Conservation (phyloP, 176 grass and related monocot genomes). For the Olyra latifolia region DNA sequence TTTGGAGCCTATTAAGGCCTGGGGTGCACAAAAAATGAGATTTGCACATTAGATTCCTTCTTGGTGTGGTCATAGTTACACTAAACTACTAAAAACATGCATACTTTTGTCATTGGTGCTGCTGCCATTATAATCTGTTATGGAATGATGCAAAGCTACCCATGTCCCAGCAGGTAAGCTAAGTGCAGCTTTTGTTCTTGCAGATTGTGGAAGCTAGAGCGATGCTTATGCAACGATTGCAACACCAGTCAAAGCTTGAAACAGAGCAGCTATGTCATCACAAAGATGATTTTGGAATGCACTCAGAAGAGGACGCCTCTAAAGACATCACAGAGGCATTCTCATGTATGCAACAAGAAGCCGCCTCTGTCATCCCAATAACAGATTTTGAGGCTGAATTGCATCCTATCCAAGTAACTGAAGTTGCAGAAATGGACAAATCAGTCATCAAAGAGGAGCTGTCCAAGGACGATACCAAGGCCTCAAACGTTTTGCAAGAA, state of each 20-base stretch:
- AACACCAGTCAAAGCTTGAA: slow-evolving; percentile 64
- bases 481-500: slow-evolving; percentile 39
- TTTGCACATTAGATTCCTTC: not conserved
- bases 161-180: not conserved
- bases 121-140: slow-evolving; percentile 2
- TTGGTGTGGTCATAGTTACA: not conserved
- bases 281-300: slow-evolving; percentile 35
- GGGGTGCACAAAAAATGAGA: slow-evolving; percentile 2
- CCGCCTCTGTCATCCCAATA: slow-evolving; percentile 35
- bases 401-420: slow-evolving; percentile 60
- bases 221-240: slow-evolving; percentile 76
- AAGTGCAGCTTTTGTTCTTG: slow-evolving; percentile 32
- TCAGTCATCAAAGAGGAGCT: slow-evolving; percentile 69
- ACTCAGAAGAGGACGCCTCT: slow-evolving; percentile 24
- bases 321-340: slow-evolving; percentile 40
- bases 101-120: not conserved
- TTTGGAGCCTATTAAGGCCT: slow-evolving; percentile 6
- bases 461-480: slow-evolving; percentile 37
- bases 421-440: slow-evolving; percentile 66
- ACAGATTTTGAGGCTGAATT: slow-evolving; percentile 66
- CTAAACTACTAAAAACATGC: not conserved
- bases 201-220: slow-evolving; percentile 93
- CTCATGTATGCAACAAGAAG: slow-evolving; percentile 25
- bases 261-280: slow-evolving; percentile 37
- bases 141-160: not conserved